phyloP scores from a whole-genome alignment of 208 protist genomes.

The Leishmania amazonensis region DNA sequence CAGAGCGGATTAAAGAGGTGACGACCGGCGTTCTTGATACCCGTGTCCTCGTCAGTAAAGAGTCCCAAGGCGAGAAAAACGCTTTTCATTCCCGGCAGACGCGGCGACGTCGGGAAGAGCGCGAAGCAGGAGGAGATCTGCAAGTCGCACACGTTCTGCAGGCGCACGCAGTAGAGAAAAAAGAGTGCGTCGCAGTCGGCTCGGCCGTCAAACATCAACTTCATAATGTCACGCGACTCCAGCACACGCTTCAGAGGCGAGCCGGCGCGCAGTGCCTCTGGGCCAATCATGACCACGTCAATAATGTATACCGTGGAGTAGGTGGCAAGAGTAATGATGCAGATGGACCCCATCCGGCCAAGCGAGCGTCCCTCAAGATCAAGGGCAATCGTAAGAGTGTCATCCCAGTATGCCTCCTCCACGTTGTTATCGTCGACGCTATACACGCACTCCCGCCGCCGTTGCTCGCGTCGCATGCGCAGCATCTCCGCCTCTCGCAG shows the following conservation, averaged over 20 bases:
- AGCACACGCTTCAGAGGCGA: conserved; percentile 37
- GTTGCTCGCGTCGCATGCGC: conserved; percentile 6
- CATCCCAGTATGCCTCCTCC: conserved; percentile 13
- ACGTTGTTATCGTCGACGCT: not conserved
- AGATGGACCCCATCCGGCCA: conserved; percentile 45
- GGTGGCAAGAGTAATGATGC: conserved; percentile 70
- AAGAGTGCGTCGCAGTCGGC: conserved; percentile 62
- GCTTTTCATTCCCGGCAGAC: conserved; percentile 57
- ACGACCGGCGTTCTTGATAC: conserved; percentile 46
- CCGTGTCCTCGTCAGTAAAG: conserved; percentile 35
- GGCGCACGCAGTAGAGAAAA: conserved; percentile 52
- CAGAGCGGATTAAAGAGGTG: conserved; percentile 46
- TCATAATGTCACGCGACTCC: conserved; percentile 39
- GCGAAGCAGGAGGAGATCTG: conserved; percentile 46
- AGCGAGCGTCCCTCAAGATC: conserved; percentile 60
- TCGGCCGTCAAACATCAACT: conserved; percentile 78
- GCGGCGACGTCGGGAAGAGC: conserved; percentile 26
- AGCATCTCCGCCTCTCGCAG: conserved; percentile 13
- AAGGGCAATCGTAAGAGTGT: conserved; percentile 38
- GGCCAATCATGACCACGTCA: conserved; percentile 54
- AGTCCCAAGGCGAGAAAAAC: conserved; percentile 42
- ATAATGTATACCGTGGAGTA: conserved; percentile 51
- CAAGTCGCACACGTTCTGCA: conserved; percentile 57
- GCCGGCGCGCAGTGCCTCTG: conserved; percentile 20
- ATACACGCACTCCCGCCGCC: conserved; percentile 8